Evolutionary conservation across 1,139 yeast genomes (phyloP), one percentile per base, ranked within the genome.

Genomic region (Magnusiomyces magnusii): DNA sequence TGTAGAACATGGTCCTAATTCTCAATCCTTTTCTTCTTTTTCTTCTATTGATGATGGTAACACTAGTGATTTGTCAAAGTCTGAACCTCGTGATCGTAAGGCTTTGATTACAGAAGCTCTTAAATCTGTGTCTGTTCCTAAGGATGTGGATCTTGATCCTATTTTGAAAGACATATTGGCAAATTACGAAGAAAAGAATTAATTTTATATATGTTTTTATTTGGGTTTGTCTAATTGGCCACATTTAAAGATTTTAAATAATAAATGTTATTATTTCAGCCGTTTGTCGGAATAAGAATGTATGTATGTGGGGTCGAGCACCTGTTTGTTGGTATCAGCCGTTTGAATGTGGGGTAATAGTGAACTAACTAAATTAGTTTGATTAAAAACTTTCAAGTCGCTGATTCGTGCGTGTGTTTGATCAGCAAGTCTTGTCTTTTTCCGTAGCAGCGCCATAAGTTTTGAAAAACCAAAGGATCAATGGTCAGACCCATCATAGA

Each of bases 381-480:
- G 36, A 13, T 31, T 31, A 13, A 13, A n/a, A n/a, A n/a, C n/a
- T n/a, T n/a, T n/a, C n/a, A n/a, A n/a, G n/a, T n/a, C n/a, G n/a
- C n/a, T n/a, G n/a, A n/a, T n/a, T n/a, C 80, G 77, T 64, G 82
- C 85, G 70, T 83, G 85, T 53, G 85, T 80, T 64, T 83, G 79
- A 74, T 87, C 81, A 63, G 95, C 95, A 64, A 87, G 87, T 67
- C 88, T 83, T 1, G 97, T 88, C 75, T 90, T 87, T n/a, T 69
- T 92, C 99, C 39, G 89, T 75, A 54, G 93, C 92, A 34, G 83
- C 82, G 21, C 95, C 99, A 62, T 80, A 84, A 66, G 93, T 78
- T 3, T 82, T 76, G n/a, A 69, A 79, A 87, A 19, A 85, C 74
- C 0, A 73, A 66, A 13, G 81, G 76, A 63, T 82, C 84, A 53